Evolutionary conservation across 768 basidiomycete species (phyloP).

Genomic region (Glaciozyma antarctica): DNA sequence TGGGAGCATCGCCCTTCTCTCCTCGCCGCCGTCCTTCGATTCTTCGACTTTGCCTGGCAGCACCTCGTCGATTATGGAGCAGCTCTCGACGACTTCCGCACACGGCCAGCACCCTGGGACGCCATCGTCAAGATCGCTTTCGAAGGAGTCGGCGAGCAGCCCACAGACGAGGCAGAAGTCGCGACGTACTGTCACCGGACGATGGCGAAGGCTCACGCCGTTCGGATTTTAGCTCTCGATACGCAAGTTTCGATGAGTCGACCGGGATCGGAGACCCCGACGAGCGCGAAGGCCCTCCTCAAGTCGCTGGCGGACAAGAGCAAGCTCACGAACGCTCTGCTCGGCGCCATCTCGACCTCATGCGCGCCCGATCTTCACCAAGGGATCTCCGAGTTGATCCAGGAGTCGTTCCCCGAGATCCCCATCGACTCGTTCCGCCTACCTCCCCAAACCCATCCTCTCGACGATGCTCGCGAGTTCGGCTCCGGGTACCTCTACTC

Average conservation of each 20-base stretch:
- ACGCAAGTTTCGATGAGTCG: slow-evolving; percentile 43
- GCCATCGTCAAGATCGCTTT: slow-evolving; percentile 56
- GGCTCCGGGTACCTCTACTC: slow-evolving; percentile 75
- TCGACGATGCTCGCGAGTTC: slow-evolving; percentile 56
- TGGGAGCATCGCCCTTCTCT: slow-evolving; percentile 71
- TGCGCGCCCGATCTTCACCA: slow-evolving; percentile 64
- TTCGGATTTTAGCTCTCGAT: slow-evolving; percentile 65
- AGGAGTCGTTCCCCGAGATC: slow-evolving; percentile 52
- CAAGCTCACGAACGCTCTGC: slow-evolving; percentile 13
- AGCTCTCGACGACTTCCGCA: slow-evolving; percentile 51
- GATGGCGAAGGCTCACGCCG: slow-evolving; percentile 61
- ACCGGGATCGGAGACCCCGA: not conserved
- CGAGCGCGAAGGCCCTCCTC: slow-evolving; percentile 20
- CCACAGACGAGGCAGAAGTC: slow-evolving; percentile 49
- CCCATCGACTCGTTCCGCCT: slow-evolving; percentile 56
- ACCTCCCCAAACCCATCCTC: slow-evolving; percentile 46
- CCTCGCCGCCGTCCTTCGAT: slow-evolving; percentile 62
- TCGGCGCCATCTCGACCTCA: slow-evolving; percentile 44
- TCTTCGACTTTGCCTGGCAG: slow-evolving; percentile 69
- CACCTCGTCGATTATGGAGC: slow-evolving; percentile 64
- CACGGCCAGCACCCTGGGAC: slow-evolving; percentile 41
- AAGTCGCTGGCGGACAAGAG: slow-evolving; percentile 9
- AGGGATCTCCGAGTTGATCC: slow-evolving; percentile 48
- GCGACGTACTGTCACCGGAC: slow-evolving; percentile 56
- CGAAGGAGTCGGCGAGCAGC: slow-evolving; percentile 43